These are phyloP conservation scores for Mediolabrus comicus DNA, from an alignment of 108 stramenopile genomes.

Conservation along the genomic window DNA sequence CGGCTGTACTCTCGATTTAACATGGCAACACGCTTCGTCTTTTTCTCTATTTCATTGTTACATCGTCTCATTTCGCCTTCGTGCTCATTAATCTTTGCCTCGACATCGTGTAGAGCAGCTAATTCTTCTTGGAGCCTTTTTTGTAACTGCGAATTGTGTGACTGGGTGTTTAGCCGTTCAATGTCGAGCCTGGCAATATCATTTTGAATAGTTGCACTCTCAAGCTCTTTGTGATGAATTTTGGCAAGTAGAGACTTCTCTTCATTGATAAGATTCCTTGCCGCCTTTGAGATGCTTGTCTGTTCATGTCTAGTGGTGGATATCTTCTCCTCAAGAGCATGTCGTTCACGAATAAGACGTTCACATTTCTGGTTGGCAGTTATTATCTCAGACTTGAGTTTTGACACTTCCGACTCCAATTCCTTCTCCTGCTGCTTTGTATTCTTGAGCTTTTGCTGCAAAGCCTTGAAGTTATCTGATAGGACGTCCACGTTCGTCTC, in stretches of 20 bases:
- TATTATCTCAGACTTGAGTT: conserved; percentile 29
- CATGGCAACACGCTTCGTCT: conserved; percentile 71
- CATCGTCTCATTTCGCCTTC: conserved; percentile 80
- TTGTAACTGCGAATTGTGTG: conserved; percentile 64
- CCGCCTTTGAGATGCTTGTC: conserved; percentile 66
- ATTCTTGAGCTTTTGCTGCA: conserved; percentile 58
- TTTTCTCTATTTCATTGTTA: conserved; percentile 87
- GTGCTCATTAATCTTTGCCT: conserved; percentile 61
- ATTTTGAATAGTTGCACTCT: conserved; percentile 57
- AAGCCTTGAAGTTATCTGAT: conserved; percentile 46
- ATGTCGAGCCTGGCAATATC: conserved; percentile 72
- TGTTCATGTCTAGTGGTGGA: conserved; percentile 43
- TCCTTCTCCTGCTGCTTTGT: conserved; percentile 64
- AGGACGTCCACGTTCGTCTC: conserved; percentile 40
- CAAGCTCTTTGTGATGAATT: conserved; percentile 67
- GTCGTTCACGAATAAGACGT: conserved; percentile 69
- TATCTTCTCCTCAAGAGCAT: conserved; percentile 42
- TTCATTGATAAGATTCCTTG: conserved; percentile 59
- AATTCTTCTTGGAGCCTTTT: conserved; percentile 46
- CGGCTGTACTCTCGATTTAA: conserved; percentile 83
- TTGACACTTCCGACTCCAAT: conserved; percentile 21
- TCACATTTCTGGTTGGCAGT: conserved; percentile 49
- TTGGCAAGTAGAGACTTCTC: conserved; percentile 38
- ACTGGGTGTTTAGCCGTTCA: conserved; percentile 69
- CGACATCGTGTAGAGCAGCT: conserved; percentile 47